Percentiles rank a stretch among this genome's conserved stretches.
Conservation (phyloP, 768 basidiomycete species). For the Leucocoprinus birnbaumii region DNA sequence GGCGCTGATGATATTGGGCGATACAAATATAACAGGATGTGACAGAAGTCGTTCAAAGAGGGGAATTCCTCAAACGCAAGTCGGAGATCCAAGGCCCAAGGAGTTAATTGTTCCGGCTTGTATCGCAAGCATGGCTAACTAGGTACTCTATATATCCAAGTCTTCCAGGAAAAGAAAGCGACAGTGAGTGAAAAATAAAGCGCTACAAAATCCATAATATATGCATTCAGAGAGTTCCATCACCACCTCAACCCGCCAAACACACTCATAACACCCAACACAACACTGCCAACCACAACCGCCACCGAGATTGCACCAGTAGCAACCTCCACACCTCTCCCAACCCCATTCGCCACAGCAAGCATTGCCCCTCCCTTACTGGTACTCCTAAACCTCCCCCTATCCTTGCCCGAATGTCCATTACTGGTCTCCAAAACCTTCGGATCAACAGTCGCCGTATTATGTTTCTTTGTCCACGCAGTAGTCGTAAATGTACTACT, state of each 20-base stretch:
- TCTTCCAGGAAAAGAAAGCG: too few species aligned
- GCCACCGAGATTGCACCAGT: background rate
- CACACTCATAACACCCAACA: slow-evolving; percentile 2
- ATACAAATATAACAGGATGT: too few species aligned
- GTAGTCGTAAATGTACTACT: slow-evolving; percentile 54
- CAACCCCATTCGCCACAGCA: slow-evolving; percentile 14
- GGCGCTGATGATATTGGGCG: too few species aligned
- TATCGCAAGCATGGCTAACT: too few species aligned
- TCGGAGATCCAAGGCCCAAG: too few species aligned
- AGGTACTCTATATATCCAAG: too few species aligned
- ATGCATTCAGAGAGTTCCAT: background rate
- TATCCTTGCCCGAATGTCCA: slow-evolving; percentile 30
- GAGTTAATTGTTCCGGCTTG: too few species aligned
- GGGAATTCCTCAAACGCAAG: too few species aligned
- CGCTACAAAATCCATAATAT: background rate
- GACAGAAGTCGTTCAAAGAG: too few species aligned
- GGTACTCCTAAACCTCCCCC: slow-evolving; percentile 20
- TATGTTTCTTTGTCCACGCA: slow-evolving; percentile 48
- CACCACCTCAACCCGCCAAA: slow-evolving; percentile 5
- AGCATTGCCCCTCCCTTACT: slow-evolving; percentile 23
- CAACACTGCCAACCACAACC: slow-evolving; percentile 5
- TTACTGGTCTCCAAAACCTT: slow-evolving; percentile 53
- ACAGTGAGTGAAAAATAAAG: background rate
- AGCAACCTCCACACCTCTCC: background rate
- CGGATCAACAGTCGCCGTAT: slow-evolving; percentile 55